Evolutionary conservation across 2,329 filamentous ascomycete genomes (phyloP), one percentile per base, ranked within the genome.

Genomic region (Ambrosiella beaveri): DNA sequence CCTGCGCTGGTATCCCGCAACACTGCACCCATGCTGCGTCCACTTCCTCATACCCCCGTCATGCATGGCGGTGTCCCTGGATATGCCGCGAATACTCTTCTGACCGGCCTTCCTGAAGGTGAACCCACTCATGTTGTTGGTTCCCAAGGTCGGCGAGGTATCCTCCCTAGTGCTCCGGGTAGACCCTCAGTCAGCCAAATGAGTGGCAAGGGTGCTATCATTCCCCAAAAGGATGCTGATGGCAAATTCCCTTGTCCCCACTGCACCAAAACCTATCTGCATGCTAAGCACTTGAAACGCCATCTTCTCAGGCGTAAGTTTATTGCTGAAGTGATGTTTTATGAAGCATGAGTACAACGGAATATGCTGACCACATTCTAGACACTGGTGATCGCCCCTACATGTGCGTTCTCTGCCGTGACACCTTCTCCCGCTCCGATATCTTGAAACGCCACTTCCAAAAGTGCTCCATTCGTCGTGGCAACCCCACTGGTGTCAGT

Each of bases 371-470:
- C 35, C 15, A 59, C 27, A 27, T 27, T 27, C 51, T 65, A 95
- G 91, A 98, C 75, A 97, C 93, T 62, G 93, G 93, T 67, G 91
- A 97, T 71, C 88, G 93, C 64, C 93, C 93, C 59, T 98, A 98
- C 75, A 94, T 94, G 82, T 98, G 93, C 73, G 88, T 95, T 64
- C 78, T 98, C 56, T 98, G 93, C 77, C 89, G 93, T 70, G 93
- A 97, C 71, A 97, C 90, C 39, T 98, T 98, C 73, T 95, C 88
- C 54, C 85, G 93, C 70, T 95, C 89, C 77, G 93, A 98, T 69
- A 97, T 98, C 64, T 75, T 98, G 66, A 98, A 98, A 77, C 88
- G 93, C 63, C 93, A 98, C 74, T 98, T 97, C 73, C 90, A 96
- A 71, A 98, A 98, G 76, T 98, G 93, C 74, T 96, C 93, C 44